Base-by-base conservation (phyloP, 176 grass and related monocot species). In the Neostapfia colusana region DNA sequence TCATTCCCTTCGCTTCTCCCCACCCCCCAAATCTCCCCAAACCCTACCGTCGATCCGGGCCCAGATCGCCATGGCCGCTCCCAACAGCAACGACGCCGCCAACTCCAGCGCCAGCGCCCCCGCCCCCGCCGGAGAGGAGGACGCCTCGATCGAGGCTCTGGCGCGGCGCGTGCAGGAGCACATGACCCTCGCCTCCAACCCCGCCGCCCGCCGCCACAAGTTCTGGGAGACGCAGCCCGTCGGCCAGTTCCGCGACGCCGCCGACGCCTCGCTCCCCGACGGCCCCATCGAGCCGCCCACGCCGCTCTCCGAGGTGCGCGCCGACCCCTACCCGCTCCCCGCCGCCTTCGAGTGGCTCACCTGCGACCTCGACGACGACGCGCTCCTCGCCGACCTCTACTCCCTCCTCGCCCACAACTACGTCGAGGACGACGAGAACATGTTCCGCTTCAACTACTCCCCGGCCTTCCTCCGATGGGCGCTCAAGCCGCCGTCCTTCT, bases 371-470 rank as follows among this genome's bases (percentile, higher is more conserved):
- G 96, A 95, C 16, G 96, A 99, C 66, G 89, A 88, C 5, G 65
- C 75, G 43, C 76, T 93, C 85, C 91, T 93, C 67, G 56, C 69
- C 63, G 96, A 99, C 85, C 89, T 99, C 45, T 99, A 99, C 70
- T 56, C 69, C 73, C 87, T 99, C 42, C 89, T 99, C 75, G 87
- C 89, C 59, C 87, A 85, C 73, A 99, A 95, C 83, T 99, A 99
- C 84, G 96, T 99, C 72, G 96, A 99, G 83, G 96, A 99, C 54
- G 96, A 99, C 43, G 96, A 99, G 83, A 99, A 99, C 71, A 95
- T 99, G 96, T 99, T 99, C 91, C 92, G 96, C 12, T 99, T 99
- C 89, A 99, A 99, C 83, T 99, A 99, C 85, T 95, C 96, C 28
- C 86, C 83, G 16, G 89, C 73, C 73, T 99, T 99, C 85, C 92